Percentiles rank a stretch among this genome's conserved stretches.
These are phyloP conservation scores for Aspergillus affinis DNA, from an alignment of 495 filamentous ascomycete genomes.

Conservation along the genomic window DNA sequence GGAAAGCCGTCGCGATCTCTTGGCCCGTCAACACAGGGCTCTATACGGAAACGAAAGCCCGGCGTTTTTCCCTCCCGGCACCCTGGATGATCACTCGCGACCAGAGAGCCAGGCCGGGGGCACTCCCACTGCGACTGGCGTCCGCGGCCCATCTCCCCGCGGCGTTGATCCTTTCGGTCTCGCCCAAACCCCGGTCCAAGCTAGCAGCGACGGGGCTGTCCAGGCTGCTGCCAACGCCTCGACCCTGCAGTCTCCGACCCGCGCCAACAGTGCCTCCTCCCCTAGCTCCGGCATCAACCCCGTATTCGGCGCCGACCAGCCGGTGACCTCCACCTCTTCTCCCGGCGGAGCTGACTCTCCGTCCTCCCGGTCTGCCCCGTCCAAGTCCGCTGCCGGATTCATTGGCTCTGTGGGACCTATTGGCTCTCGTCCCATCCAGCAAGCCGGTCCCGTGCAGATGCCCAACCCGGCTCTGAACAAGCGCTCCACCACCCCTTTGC, in stretches of 20 bases:
- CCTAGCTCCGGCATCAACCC: conserved; percentile 65
- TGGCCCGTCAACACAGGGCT: conserved; percentile 90
- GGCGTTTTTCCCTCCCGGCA: conserved; percentile 57
- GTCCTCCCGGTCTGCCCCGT: conserved; percentile 57
- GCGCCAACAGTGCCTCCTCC: conserved; percentile 86
- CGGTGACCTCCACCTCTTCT: conserved; percentile 85
- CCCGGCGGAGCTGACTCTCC: conserved; percentile 88
- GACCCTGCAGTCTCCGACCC: conserved; percentile 64
- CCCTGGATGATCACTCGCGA: conserved; percentile 65
- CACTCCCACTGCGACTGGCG: conserved; percentile 51
- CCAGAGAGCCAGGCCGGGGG: conserved; percentile 58
- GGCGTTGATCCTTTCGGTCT: conserved; percentile 63
- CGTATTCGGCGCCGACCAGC: conserved; percentile 65
- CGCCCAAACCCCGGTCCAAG: conserved; percentile 38
- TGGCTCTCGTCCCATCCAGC: conserved; percentile 75
- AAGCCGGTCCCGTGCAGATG: conserved; percentile 45
- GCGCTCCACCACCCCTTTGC: conserved; percentile 84
- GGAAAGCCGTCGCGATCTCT: conserved; percentile 93
- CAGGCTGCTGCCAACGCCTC: conserved; percentile 28
- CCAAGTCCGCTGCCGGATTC: conserved; percentile 52
- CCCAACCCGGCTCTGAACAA: conserved; percentile 72
- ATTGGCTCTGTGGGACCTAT: conserved; percentile 83
- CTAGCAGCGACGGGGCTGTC: conserved; percentile 37
- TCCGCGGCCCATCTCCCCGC: conserved; percentile 59
- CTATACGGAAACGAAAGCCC: conserved; percentile 78